Conservation (phyloP, 2,329 filamentous ascomycete species). For the Penicillium aurantiogriseum region DNA sequence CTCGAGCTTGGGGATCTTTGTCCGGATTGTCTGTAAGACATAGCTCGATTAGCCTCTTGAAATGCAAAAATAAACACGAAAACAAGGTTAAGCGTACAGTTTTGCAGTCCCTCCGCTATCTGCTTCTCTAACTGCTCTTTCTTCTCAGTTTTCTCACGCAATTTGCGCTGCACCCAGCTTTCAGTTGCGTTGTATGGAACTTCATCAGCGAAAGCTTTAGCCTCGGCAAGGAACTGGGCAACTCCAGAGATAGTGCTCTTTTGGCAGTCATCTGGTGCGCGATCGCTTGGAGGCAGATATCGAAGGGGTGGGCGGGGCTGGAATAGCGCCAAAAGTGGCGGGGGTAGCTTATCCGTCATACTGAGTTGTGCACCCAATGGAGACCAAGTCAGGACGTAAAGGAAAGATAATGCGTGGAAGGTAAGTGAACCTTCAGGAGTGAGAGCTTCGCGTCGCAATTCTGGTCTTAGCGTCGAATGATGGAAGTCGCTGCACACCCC, state of each 20-base stretch:
- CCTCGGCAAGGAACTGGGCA: constrained; percentile 69
- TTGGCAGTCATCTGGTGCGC: constrained; percentile 76
- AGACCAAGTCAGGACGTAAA: constrained; percentile 15
- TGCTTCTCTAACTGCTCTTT: constrained; percentile 64
- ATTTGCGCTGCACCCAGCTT: constrained; percentile 86
- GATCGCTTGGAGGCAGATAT: constrained; percentile 80
- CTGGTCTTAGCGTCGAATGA: constrained; percentile 16
- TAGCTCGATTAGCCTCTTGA: constrained; percentile 8
- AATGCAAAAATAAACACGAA: neutral
- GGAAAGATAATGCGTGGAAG: constrained; percentile 17
- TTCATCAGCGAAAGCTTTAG: constrained; percentile 75
- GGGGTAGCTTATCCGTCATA: constrained; percentile 97
- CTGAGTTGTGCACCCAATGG: constrained; percentile 27
- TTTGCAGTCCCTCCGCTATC: constrained; percentile 61
- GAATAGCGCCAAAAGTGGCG: constrained; percentile 89
- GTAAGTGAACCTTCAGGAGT: constrained; percentile 17
- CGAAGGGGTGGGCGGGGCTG: constrained; percentile 88
- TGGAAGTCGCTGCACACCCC: constrained; percentile 12
- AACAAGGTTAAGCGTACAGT: constrained; percentile 53
- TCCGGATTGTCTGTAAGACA: constrained; percentile 67
- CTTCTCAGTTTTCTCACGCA: constrained; percentile 80
- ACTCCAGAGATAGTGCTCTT: constrained; percentile 72
- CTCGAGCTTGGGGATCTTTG: constrained; percentile 83
- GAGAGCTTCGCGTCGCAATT: constrained; percentile 18
- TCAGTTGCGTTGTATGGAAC: constrained; percentile 79